Percentiles rank a stretch among this genome's conserved stretches.
phyloP scores from a whole-genome alignment of 257 asterid species.

The Jaltomata sinuosa region DNA sequence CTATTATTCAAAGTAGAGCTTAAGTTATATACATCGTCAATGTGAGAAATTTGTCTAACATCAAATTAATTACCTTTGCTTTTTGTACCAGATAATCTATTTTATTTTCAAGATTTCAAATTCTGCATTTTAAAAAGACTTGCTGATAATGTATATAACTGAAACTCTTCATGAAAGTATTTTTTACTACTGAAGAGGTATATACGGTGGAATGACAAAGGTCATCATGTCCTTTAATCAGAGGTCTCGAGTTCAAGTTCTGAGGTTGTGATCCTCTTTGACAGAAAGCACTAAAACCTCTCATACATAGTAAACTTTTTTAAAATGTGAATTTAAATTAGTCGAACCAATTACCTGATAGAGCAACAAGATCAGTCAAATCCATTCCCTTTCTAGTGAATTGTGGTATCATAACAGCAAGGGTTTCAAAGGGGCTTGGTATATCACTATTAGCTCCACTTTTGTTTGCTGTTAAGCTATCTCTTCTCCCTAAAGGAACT shows the following conservation, averaged over 20 bases:
- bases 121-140: too few relatives aligned
- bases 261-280: neutral
- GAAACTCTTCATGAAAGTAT: too few relatives aligned
- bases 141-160: too few relatives aligned
- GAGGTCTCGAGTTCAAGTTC: neutral
- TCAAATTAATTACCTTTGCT: too few relatives aligned
- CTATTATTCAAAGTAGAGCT: too few relatives aligned
- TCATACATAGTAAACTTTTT: neutral
- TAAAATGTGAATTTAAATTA: neutral
- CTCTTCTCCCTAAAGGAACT: slow-evolving; percentile 26
- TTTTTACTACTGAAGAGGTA: too few relatives aligned
- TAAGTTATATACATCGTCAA: too few relatives aligned
- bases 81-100: too few relatives aligned
- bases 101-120: too few relatives aligned
- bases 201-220: neutral
- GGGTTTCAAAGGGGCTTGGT: slow-evolving; percentile 12
- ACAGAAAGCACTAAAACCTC: neutral
- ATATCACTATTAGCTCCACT: slow-evolving; percentile 9
- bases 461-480: slow-evolving; percentile 21
- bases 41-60: too few relatives aligned
- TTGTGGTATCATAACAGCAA: slow-evolving; percentile 1
- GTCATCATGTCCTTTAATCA: neutral
- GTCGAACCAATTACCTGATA: slow-evolving; percentile 10
- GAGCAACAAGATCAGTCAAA: slow-evolving; percentile 25
- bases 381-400: slow-evolving; percentile 16